Base-by-base conservation (phyloP, 2,329 filamentous ascomycete genomes). In the Aurifilum marmelostoma region DNA sequence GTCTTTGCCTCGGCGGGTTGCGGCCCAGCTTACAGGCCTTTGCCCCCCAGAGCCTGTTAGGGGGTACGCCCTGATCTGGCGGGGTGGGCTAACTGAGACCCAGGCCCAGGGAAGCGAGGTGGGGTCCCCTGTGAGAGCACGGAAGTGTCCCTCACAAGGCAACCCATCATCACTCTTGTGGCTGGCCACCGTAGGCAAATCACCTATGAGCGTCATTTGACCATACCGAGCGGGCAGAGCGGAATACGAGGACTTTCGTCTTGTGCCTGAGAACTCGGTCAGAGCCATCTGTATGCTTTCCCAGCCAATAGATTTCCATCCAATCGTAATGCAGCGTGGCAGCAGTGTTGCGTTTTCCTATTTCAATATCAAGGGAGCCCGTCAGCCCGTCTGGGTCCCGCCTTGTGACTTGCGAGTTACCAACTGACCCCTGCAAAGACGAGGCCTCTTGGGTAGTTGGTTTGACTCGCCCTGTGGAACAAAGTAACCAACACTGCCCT, bases 381-480 rank as follows among this genome's bases (percentile, higher is more conserved):
- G n/a, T n/a, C 34, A 47, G 41, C 41, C 43, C 43, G 43, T 47
- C n/a, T 47, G 21, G 43, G 21, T 34, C 43, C 21, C 43, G 43
- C 21, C 43, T 47, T n/a, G 43, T 47, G 43, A 47, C 43, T 47
- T 21, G 43, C 11, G 21, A 47, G 43, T 9, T 47, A 47, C 43
- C n/a, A 32, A 39, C 8, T 9, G 2, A 24, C 32, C 29, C 58
- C 58, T 39, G 58, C 58, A 8, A 34, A 37, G 8, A 24, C 59
- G 34, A 27, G 34, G 7, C 37, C 37, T 47, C n/a, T n/a, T 27
- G 7, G 59, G 18, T 18, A 16, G 59, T 32, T 7, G 41, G 37
- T 14, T 63, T 63, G 60, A 61, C 59, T 61, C 59, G 59, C 59
- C 59, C 59, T 16, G 32, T 39, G 59, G 32, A 39, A 39, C n/a